phyloP scores from a whole-genome alignment of 108 stramenopile genomes.

The Fragilaria radians region DNA sequence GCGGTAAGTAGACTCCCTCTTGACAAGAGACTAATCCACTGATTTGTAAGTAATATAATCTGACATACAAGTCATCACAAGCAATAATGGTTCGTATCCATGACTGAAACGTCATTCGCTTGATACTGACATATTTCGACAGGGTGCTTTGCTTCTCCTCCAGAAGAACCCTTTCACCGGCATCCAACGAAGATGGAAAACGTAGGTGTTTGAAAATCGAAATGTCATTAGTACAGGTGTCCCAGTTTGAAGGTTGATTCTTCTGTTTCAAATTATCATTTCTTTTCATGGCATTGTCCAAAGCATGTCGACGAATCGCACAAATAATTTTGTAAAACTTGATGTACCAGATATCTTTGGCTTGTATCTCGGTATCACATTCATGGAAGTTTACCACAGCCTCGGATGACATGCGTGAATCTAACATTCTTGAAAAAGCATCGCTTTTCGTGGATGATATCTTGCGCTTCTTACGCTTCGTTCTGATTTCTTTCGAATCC shows the following conservation, averaged over 20 bases:
- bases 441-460: neutral
- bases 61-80: conserved; percentile 33
- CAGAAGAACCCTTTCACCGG: neutral
- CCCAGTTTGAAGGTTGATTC: too few relatives aligned
- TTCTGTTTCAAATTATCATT: too few relatives aligned
- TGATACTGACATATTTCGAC: neutral
- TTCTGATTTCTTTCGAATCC: too few relatives aligned
- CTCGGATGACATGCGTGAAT: too few relatives aligned
- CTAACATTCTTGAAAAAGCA: neutral
- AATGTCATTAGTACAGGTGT: neutral
- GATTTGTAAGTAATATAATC: conserved; percentile 39
- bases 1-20: conserved; percentile 16
- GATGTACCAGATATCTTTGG: too few relatives aligned
- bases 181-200: neutral
- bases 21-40: conserved; percentile 5
- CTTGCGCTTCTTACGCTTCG: neutral
- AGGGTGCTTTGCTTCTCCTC: neutral
- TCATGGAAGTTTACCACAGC: too few relatives aligned
- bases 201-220: neutral
- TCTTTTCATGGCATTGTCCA: too few relatives aligned
- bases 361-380: too few relatives aligned
- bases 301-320: too few relatives aligned
- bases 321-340: too few relatives aligned
- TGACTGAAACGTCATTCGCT: conserved; percentile 9
- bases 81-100: conserved; percentile 26